Evolutionary conservation across 306 rosid genomes (phyloP), one percentile per base, ranked within the genome.

Genomic region (Glycine latifolia): DNA sequence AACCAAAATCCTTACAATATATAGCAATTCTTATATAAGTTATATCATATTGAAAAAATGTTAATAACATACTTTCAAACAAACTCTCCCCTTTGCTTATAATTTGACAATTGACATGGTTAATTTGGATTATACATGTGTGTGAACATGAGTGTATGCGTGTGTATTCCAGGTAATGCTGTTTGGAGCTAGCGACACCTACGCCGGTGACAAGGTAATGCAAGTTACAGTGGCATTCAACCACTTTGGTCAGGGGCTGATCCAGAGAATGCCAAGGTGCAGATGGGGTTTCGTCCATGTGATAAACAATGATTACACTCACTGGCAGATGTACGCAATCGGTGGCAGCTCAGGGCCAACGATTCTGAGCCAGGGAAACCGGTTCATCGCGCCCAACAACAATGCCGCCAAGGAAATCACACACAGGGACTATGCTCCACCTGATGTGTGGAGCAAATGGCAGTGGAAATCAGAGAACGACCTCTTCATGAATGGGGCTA

Each of bases 271-370:
- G 95, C 97, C 98, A 0, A 84, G 97, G 52, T 86, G 90, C 75
- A 83, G 97, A 82, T 89, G 81, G 78, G 98, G 97, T 11, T 94
- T 92, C 72, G 44, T 94, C 82, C 97, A 94, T 14, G 91, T 94
- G 0, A 83, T 94, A 47, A 94, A 94, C 87, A 94, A 94, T 13
- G 97, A 92, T 81, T 94, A 92, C 88, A 92, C 91, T 14, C 97
- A 90, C 44, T 94, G 98, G 97, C 48, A 76, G 6, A 94, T 92
- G 98, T 94, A 94, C 14, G 98, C 98, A 67, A 90, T 94, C 7
- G 98, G 98, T 1, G 98, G 97, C 0, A 91, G 89, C 76, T 78
- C 86, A 47, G 84, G 58, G 16, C 98, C 98, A 53, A 94, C 97
- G 35, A 90, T 94, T 70, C 81, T 94, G 26, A 91, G 97, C 78